These are phyloP conservation scores for Cucumis melo DNA, from an alignment of 306 rosid species.

Conservation along the genomic window DNA sequence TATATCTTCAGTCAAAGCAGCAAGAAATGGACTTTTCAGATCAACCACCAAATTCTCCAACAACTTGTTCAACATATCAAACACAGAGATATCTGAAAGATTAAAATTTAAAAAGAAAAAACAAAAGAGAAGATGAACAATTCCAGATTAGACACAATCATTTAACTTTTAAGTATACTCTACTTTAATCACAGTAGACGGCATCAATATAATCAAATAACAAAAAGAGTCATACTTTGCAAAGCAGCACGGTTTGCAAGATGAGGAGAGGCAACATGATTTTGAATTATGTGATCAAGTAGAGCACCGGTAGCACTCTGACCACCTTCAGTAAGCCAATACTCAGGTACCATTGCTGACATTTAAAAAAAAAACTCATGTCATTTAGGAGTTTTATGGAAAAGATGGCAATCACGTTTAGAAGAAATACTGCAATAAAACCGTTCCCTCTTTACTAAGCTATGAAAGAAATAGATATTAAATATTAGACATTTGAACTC, in stretches of 20 bases:
- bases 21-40: constrained; percentile 51
- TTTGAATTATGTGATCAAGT: constrained; percentile 82
- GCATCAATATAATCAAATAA: constrained; percentile 2
- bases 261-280: constrained; percentile 51
- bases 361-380: constrained; percentile 16
- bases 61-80: constrained; percentile 69
- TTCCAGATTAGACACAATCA: neutral
- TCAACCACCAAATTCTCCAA: constrained; percentile 49
- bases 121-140: neutral
- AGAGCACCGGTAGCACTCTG: constrained; percentile 99
- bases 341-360: constrained; percentile 89
- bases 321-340: constrained; percentile 99
- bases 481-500: neutral
- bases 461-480: neutral
- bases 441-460: neutral
- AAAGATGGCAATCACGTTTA: constrained; percentile 4
- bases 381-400: neutral
- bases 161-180: neutral
- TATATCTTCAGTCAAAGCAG: constrained; percentile 67
- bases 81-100: constrained; percentile 53
- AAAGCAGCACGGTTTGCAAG: constrained; percentile 88
- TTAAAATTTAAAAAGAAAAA: neutral
- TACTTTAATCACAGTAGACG: neutral
- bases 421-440: neutral
- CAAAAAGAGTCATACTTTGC: constrained; percentile 32